A percentile compares a stretch with the other conserved stretches of the same genome.
These are phyloP conservation scores for Rhynchospora tenuis DNA, from an alignment of 176 grass and related monocot genomes.

Conservation along the genomic window DNA sequence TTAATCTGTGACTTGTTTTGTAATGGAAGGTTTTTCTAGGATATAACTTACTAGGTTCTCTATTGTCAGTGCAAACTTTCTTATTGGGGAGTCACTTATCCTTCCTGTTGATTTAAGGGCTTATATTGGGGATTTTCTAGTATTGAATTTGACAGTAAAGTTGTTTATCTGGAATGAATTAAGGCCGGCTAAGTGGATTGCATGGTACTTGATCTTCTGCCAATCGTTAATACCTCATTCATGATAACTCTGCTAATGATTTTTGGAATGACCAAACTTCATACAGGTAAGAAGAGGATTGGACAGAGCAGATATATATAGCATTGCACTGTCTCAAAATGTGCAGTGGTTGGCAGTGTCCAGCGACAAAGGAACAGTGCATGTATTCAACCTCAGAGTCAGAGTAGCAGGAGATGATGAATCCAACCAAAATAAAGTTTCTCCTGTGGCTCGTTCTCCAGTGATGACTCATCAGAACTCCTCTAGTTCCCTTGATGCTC, in stretches of 20 bases:
- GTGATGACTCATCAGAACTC: slow-evolving; percentile 20
- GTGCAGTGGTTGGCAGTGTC: slow-evolving; percentile 66
- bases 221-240: neutral
- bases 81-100: neutral
- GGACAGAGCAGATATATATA: slow-evolving; percentile 64
- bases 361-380: slow-evolving; percentile 71
- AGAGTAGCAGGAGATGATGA: slow-evolving; percentile 25
- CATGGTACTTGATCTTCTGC: slow-evolving; percentile 2
- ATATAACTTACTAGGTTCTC: neutral
- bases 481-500: slow-evolving; percentile 33
- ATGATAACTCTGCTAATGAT: neutral
- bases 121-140: neutral
- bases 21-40: neutral
- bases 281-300: slow-evolving; percentile 66
- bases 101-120: neutral
- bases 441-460: neutral
- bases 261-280: slow-evolving; percentile 11
- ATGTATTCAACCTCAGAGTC: slow-evolving; percentile 59
- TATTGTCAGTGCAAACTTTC: neutral
- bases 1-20: neutral
- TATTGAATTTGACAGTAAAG: neutral
- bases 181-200: neutral
- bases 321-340: slow-evolving; percentile 58
- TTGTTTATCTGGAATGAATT: neutral
- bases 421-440: slow-evolving; percentile 23